Evolutionary conservation across 1,284 basidiomycete genomes (phyloP), one percentile per base, ranked within the genome.

Genomic region (Porodaedalea pini): DNA sequence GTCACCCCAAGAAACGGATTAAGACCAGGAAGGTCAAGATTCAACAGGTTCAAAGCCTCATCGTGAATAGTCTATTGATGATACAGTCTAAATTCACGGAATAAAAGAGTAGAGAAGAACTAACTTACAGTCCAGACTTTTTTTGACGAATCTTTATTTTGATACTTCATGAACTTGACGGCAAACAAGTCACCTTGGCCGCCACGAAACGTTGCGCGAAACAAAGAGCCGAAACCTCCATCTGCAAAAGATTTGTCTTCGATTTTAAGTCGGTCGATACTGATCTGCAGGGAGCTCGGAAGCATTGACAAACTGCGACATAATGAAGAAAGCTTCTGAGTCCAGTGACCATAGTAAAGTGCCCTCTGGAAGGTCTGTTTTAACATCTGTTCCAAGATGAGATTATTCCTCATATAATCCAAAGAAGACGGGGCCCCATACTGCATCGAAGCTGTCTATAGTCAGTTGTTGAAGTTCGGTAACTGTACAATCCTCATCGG

Each of bases 1-100:
- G 54, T 56, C 15, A 56, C 37, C 11, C 54, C 54, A n/a, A 56
- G 34, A 27, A 56, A 56, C 21, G 54, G 54, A 39, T 56, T 56
- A 15, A 56, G 44, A 2, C 44, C 54, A 11, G 54, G 45, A 40
- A 23, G 23, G 31, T 56, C 54, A 8, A 56, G 25, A 10, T 44
- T 44, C 7, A 56, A 23, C 54, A 44, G 49, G 17, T 56, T 56
- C 27, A 56, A 25, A 11, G 55, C 55, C 29, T 56, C 55, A 36
- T 56, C 55, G 34, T 56, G 45, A 17, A 56, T 40, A 11, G 55
- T n/a, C 55, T 56, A 13, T 19, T 43, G n/a, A 21, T 1, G 4
- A 7, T n/a, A n/a, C n/a, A n/a, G n/a, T n/a, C n/a, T n/a, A n/a
- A n/a, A n/a, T n/a, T n/a, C n/a, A n/a, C n/a, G 36, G n/a, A 13